Base-by-base conservation (phyloP, 441 rosid genomes). In the Bruguiera hainesii region DNA sequence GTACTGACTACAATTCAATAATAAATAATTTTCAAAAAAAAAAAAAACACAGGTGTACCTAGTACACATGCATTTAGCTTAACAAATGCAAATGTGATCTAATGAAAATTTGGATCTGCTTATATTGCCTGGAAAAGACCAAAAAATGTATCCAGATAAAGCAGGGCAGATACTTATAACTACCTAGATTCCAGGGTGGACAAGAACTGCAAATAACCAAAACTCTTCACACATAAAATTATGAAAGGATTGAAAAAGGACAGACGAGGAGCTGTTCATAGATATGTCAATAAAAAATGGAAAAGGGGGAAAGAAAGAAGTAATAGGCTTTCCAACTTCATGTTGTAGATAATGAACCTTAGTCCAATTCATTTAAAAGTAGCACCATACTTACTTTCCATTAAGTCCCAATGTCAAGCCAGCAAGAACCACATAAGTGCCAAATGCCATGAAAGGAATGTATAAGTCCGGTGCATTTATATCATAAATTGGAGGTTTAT, bases 361-460 rank as follows among this genome's bases (percentile, higher is more conserved):
- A 3, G 31, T 37, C 35, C 28, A 63, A 48, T 26, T 11, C n/a
- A 62, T 66, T 26, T 16, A 7, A 49, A 48, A 50, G 46, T 46
- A 39, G 49, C 58, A 42, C 37, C 33, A 30, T 52, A 84, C 98
- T 81, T 83, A 93, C 97, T 85, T 87, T 74, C 96, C 96, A 69
- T 83, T 81, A 57, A 94, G 88, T 63, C 98, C 97, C 67, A 94
- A 77, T 23, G 85, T 78, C 60, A 94, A 75, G 76, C 96, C 97
- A 79, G 97, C 98, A 67, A 94, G 98, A 72, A 94, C 83, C 75
- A 91, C 89, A 8, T 88, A 94, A 39, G 93, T 87, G 39, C 94
- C 98, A 72, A 94, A 91, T 8, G 98, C 96, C 98, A 94, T 94
- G 74, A 89, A 85, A 19, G 98, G 98, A 72, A 94, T 87, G 78